A percentile compares a stretch with the other conserved stretches of the same genome.
Conservation (phyloP, 2,329 filamentous ascomycete genomes). For the Fusarium keratoplasticum region DNA sequence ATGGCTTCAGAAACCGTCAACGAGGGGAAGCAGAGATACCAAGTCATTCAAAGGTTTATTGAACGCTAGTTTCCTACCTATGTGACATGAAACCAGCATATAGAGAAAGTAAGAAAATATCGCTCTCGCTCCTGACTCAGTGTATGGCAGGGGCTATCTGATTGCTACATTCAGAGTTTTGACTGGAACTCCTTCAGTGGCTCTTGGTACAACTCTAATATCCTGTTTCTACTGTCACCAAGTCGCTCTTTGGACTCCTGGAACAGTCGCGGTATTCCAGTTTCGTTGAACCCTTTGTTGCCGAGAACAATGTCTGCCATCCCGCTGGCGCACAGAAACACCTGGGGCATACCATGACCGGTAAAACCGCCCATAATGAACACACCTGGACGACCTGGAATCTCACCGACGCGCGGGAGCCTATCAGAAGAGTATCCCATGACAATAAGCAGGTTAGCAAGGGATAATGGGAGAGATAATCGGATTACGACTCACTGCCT, state of each 20-base stretch:
- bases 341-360: conserved; percentile 63
- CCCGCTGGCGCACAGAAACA: conserved; percentile 49
- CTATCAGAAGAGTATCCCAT: conserved; percentile 57
- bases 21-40: neutral
- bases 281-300: neutral
- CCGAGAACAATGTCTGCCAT: neutral
- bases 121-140: neutral
- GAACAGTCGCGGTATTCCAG: neutral
- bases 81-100: neutral
- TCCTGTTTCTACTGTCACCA: neutral
- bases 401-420: conserved; percentile 55
- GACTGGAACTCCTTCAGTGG: neutral
- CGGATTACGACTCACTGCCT: conserved; percentile 41
- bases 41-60: neutral
- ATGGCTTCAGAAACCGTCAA: neutral
- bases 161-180: neutral
- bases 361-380: conserved; percentile 62
- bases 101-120: neutral
- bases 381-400: conserved; percentile 52
- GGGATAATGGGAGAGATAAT: neutral
- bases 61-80: accelerated
- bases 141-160: neutral
- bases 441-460: conserved; percentile 39
- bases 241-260: neutral
- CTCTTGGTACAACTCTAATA: neutral